Conservation (phyloP, 768 basidiomycete species). For the Tulasnella sp. region DNA sequence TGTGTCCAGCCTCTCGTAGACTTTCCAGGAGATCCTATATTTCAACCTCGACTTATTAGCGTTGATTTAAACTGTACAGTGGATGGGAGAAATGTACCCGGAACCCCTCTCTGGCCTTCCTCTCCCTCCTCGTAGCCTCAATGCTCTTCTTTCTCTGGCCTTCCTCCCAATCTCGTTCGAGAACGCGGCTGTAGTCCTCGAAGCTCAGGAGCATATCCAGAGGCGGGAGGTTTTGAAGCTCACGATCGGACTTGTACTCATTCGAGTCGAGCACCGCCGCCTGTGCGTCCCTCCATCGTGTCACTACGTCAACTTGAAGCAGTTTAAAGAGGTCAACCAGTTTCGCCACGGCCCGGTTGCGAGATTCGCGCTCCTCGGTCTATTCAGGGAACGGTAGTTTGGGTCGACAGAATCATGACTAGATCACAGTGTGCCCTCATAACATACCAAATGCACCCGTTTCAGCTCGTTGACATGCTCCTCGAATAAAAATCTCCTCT, state of each 20-base stretch:
- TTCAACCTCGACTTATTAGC: not conserved
- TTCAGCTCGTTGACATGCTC: slow-evolving; percentile 83
- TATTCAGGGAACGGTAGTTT: slow-evolving; percentile 24
- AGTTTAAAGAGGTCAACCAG: slow-evolving; percentile 77
- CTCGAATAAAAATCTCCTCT: slow-evolving; percentile 79
- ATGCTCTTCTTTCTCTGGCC: slow-evolving; percentile 68
- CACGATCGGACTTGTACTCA: slow-evolving; percentile 63
- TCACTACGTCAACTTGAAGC: slow-evolving; percentile 84
- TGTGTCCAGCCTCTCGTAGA: slow-evolving; percentile 49
- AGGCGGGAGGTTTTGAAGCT: slow-evolving; percentile 73
- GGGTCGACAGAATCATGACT: not conserved
- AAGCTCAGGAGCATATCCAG: slow-evolving; percentile 88
- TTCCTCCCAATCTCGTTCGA: slow-evolving; percentile 87
- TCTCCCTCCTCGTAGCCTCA: slow-evolving; percentile 70
- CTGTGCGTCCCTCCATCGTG: slow-evolving; percentile 82
- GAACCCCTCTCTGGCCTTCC: slow-evolving; percentile 88
- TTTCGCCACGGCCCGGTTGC: slow-evolving; percentile 69
- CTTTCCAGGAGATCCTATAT: slow-evolving; percentile 56
- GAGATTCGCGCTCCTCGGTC: slow-evolving; percentile 70
- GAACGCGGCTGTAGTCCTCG: slow-evolving; percentile 84
- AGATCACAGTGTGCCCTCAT: not conserved
- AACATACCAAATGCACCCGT: slow-evolving; percentile 75
- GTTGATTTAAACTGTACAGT: not conserved
- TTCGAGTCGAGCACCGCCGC: slow-evolving; percentile 62
- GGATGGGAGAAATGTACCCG: slow-evolving; percentile 38